phyloP scores from a whole-genome alignment of 306 rosid genomes.

The Sindora glabra region DNA sequence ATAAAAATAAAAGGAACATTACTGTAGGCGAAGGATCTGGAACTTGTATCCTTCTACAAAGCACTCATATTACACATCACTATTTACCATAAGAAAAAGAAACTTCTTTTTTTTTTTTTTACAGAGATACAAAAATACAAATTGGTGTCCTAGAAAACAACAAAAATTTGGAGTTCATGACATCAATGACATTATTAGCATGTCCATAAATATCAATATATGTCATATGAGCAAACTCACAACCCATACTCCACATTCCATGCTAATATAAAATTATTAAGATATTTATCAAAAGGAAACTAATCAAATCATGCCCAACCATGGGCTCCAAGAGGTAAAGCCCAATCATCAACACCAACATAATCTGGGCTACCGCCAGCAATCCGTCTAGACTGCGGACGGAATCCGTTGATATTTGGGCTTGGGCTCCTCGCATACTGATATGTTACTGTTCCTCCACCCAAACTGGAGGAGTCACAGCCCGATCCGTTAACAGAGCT shows the following conservation, averaged over 20 bases:
- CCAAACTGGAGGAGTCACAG: constrained; percentile 49
- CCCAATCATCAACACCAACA: constrained; percentile 48
- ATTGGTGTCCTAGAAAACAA: no score
- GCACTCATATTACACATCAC: no score
- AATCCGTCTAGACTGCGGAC: constrained; percentile 31
- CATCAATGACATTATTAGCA: constrained; percentile 11
- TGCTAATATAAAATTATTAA: not conserved
- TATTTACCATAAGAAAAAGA: no score
- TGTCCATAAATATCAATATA: constrained; percentile 13
- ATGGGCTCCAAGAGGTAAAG: constrained; percentile 39
- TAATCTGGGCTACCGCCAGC: constrained; percentile 34
- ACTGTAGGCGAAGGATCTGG: no score
- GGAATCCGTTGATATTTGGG: constrained; percentile 41
- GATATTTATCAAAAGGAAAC: not conserved
- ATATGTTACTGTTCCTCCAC: constrained; percentile 34
- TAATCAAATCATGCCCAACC: constrained; percentile 49
- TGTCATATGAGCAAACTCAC: constrained; percentile 16
- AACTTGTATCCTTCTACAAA: no score
- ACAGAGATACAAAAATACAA: not conserved
- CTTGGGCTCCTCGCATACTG: constrained; percentile 46
- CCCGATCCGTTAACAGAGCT: constrained; percentile 20
- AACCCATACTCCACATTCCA: constrained; percentile 17
- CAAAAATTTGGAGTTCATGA: not conserved
- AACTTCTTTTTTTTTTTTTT: no score
- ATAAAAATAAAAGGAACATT: no score